Conservation (phyloP, 345 rosid genomes). For the Leavenworthia alabamica region DNA sequence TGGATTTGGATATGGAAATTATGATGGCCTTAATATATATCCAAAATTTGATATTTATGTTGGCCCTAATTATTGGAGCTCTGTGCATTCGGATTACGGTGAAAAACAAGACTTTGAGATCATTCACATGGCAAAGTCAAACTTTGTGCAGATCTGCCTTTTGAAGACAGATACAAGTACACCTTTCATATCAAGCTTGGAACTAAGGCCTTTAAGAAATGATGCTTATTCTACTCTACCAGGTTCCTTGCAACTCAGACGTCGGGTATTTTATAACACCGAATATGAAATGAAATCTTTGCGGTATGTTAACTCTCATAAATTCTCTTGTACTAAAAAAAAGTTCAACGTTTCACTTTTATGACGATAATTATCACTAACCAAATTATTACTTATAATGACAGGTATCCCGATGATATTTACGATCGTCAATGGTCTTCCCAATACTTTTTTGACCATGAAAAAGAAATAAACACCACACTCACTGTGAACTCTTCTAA, state of each 20-base stretch:
- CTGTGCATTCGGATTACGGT: too few species aligned
- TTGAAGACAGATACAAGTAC: slow-evolving; percentile 29
- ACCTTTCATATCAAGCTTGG: slow-evolving; percentile 43
- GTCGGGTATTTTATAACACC: not conserved
- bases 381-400: too few species aligned
- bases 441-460: too few species aligned
- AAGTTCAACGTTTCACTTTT: too few species aligned
- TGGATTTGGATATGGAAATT: too few species aligned
- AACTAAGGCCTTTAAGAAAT: slow-evolving; percentile 32
- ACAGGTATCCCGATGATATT: slow-evolving; percentile 34
- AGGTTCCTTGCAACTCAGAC: slow-evolving; percentile 9
- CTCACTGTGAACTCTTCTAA: not conserved
- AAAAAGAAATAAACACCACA: not conserved
- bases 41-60: too few species aligned
- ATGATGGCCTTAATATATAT: too few species aligned
- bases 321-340: too few species aligned
- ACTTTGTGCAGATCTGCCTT: slow-evolving; percentile 33
- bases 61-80: too few species aligned
- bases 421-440: not conserved
- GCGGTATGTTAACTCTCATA: not conserved
- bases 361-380: too few species aligned
- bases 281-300: too few species aligned
- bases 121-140: slow-evolving; percentile 24
- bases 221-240: not conserved
- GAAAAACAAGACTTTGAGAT: slow-evolving; percentile 17